A percentile compares a stretch with the other conserved stretches of the same genome.
Conservation (phyloP, 2,329 filamentous ascomycete species). For the Trichoderma aggressivum region DNA sequence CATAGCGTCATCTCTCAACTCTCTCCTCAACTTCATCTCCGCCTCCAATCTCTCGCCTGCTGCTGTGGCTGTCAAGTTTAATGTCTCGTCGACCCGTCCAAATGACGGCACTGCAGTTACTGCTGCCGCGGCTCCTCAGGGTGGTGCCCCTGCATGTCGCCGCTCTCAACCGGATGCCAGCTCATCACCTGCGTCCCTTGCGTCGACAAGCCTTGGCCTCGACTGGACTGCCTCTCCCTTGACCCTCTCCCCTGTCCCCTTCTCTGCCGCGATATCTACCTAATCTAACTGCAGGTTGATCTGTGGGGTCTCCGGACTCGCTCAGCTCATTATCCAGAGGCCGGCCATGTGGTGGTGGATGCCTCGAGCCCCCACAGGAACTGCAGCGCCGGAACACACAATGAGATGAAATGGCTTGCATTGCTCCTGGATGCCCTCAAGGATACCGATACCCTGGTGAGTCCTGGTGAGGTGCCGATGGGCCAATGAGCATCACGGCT, state of each 20-base stretch:
- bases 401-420: constrained; percentile 2
- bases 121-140: neutral
- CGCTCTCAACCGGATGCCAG: neutral
- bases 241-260: neutral
- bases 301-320: constrained; percentile 11
- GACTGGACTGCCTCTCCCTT: neutral
- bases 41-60: neutral
- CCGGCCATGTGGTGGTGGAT: constrained; percentile 12
- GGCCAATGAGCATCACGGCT: neutral
- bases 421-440: neutral
- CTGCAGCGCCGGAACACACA: neutral
- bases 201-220: neutral
- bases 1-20: neutral
- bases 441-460: neutral
- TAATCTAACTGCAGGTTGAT: constrained; percentile 10
- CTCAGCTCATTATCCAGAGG: constrained; percentile 1
- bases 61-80: neutral
- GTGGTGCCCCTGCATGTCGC: neutral
- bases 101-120: neutral
- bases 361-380: neutral
- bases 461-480: neutral
- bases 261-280: neutral
- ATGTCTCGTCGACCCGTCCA: neutral
- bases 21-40: neutral
- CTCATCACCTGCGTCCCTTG: constrained; percentile 6